Percentiles rank a stretch among this genome's conserved stretches.
Evolutionary conservation across 108 stramenopile species (phyloP).

Genomic region (Hondaea fermentalgiana): DNA sequence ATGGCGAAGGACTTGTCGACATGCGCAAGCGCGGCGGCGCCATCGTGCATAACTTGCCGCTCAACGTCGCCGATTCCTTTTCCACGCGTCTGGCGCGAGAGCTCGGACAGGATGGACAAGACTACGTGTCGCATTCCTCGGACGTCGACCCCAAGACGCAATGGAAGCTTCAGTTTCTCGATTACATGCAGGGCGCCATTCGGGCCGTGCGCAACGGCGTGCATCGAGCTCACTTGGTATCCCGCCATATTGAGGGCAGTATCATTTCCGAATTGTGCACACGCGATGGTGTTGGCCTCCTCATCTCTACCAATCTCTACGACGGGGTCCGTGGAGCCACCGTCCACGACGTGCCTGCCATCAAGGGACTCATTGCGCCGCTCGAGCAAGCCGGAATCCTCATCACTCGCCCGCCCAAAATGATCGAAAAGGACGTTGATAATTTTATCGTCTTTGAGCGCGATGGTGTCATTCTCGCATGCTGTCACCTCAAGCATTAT

Average conservation of each 20-base stretch:
- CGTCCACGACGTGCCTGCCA: slow-evolving; percentile 28
- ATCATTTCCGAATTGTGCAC: slow-evolving; percentile 38
- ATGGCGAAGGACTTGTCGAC: slow-evolving; percentile 9
- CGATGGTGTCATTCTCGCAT: slow-evolving; percentile 21
- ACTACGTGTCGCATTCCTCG: neutral
- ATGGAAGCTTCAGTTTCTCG: slow-evolving; percentile 15
- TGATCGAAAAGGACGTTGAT: slow-evolving; percentile 32
- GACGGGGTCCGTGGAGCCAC: slow-evolving; percentile 40
- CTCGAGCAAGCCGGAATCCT: slow-evolving; percentile 28
- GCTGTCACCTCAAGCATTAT: slow-evolving; percentile 17
- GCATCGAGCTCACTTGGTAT: slow-evolving; percentile 13
- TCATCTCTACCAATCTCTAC: slow-evolving; percentile 43
- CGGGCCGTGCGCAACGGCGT: slow-evolving; percentile 7
- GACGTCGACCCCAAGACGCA: slow-evolving; percentile 6
- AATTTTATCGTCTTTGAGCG: slow-evolving; percentile 41
- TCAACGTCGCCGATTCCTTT: neutral
- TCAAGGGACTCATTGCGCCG: slow-evolving; percentile 32
- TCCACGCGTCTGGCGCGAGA: neutral
- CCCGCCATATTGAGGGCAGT: neutral
- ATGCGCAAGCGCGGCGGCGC: slow-evolving; percentile 17
- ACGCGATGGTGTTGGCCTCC: slow-evolving; percentile 39
- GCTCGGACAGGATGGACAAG: neutral
- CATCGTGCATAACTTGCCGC: neutral
- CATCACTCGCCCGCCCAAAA: slow-evolving; percentile 26
- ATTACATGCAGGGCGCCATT: slow-evolving; percentile 13